Evolutionary conservation across 805 yeast species (phyloP).

Genomic region (Kregervanrija pseudodelftensis): DNA sequence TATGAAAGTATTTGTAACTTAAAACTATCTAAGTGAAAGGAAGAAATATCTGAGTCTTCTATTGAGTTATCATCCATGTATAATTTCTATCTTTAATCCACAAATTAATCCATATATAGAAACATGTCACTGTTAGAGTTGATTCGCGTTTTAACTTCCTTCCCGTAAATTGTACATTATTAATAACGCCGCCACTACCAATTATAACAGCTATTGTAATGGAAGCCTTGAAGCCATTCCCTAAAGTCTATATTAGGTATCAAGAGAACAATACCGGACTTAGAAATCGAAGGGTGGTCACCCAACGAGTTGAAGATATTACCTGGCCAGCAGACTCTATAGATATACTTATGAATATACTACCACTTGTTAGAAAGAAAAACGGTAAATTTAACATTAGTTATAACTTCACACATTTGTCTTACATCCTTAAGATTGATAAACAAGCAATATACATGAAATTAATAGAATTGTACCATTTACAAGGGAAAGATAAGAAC

Average conservation of each 20-base stretch:
- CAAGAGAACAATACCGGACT: too few relatives aligned
- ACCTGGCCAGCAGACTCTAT: constrained; percentile 16
- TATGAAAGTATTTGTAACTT: constrained; percentile 53
- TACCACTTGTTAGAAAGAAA: constrained; percentile 10
- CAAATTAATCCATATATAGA: too few relatives aligned
- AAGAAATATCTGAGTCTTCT: constrained; percentile 1
- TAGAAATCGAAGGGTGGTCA: too few relatives aligned
- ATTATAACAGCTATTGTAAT: too few relatives aligned
- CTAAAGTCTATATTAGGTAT: too few relatives aligned
- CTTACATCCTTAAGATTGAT: constrained; percentile 7
- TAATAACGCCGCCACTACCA: too few relatives aligned
- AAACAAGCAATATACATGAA: constrained; percentile 16
- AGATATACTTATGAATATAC: constrained; percentile 7
- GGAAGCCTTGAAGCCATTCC: too few relatives aligned
- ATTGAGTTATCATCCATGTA: too few relatives aligned
- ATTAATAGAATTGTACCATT: constrained; percentile 18
- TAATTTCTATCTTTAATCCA: too few relatives aligned
- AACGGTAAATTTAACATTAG: constrained; percentile 12
- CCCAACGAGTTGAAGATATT: background rate
- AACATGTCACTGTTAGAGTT: too few relatives aligned
- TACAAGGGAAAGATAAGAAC: background rate
- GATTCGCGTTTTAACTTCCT: too few relatives aligned
- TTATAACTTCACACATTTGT: constrained; percentile 17
- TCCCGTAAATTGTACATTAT: too few relatives aligned
- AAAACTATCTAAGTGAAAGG: constrained; percentile 13